These are phyloP conservation scores for Tylopilus balloui DNA, from an alignment of 768 basidiomycete species.

Conservation along the genomic window DNA sequence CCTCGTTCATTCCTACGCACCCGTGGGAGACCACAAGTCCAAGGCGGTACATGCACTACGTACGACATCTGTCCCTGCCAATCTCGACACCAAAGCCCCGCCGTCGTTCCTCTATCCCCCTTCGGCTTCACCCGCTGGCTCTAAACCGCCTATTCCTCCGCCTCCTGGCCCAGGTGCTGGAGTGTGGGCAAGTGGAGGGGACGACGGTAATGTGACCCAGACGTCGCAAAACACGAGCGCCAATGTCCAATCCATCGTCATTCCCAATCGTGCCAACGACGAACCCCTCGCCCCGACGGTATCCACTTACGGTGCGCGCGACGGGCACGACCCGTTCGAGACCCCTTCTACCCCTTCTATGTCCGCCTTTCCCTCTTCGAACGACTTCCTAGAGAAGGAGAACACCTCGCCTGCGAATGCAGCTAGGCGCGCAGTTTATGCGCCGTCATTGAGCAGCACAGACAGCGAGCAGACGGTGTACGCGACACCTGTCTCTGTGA, in stretches of 20 bases:
- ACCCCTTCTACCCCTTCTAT: slow-evolving; percentile 29
- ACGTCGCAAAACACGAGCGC: slow-evolving; percentile 26
- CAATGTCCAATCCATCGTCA: slow-evolving; percentile 17
- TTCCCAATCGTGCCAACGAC: slow-evolving; percentile 27
- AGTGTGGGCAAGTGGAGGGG: neutral
- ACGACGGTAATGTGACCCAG: neutral
- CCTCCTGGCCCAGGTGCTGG: slow-evolving; percentile 8
- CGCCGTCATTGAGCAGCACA: slow-evolving; percentile 8
- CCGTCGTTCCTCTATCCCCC: slow-evolving; percentile 27
- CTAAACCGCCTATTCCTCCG: slow-evolving; percentile 13
- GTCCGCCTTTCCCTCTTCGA: slow-evolving; percentile 24
- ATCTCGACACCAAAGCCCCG: slow-evolving; percentile 12
- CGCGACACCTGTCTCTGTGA: slow-evolving; percentile 7
- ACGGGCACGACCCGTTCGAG: slow-evolving; percentile 26
- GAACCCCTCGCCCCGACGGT: slow-evolving; percentile 29
- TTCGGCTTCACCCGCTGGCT: neutral
- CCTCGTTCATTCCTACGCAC: slow-evolving; percentile 68
- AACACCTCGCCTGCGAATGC: neutral
- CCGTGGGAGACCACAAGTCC: slow-evolving; percentile 47
- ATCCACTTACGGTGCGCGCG: slow-evolving; percentile 7
- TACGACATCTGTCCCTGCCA: slow-evolving; percentile 13
- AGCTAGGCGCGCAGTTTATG: neutral
- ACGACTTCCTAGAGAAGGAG: slow-evolving; percentile 6
- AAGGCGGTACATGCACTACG: slow-evolving; percentile 38
- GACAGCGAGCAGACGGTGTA: slow-evolving; percentile 20